Conservation (phyloP, 306 rosid species). For the Cucurbita maxima region DNA sequence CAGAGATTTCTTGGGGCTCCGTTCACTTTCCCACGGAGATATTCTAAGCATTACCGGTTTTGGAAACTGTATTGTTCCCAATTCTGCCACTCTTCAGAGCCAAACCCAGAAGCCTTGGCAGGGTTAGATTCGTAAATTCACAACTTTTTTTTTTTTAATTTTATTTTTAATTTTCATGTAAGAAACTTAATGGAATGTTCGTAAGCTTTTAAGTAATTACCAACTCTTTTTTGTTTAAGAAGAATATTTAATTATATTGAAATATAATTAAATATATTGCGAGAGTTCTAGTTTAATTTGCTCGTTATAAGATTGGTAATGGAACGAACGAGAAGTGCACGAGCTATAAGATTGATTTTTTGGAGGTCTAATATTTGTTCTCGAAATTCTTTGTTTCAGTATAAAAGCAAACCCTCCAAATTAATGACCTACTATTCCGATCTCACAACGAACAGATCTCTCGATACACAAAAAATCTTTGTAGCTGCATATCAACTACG, state of each 20-base stretch:
- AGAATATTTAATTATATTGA: not conserved
- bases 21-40: constrained; percentile 53
- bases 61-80: constrained; percentile 39
- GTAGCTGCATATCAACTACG: too few relatives aligned
- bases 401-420: too few relatives aligned
- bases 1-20: constrained; percentile 79
- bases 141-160: not conserved
- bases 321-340: too few relatives aligned
- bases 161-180: not conserved
- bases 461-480: too few relatives aligned
- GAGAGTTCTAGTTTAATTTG: too few relatives aligned
- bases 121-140: constrained; percentile 17
- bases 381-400: too few relatives aligned
- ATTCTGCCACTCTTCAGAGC: constrained; percentile 29
- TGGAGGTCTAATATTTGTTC: too few relatives aligned
- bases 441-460: too few relatives aligned
- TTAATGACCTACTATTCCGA: too few relatives aligned
- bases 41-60: constrained; percentile 59
- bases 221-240: not conserved
- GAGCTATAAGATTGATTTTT: too few relatives aligned
- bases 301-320: too few relatives aligned
- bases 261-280: too few relatives aligned
- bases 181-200: not conserved
- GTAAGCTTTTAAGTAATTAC: not conserved
- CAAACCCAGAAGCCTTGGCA: constrained; percentile 70